A percentile compares a stretch with the other conserved stretches of the same genome.
These are phyloP conservation scores for Scutellaria baicalensis DNA, from an alignment of 257 asterid genomes.

Conservation along the genomic window DNA sequence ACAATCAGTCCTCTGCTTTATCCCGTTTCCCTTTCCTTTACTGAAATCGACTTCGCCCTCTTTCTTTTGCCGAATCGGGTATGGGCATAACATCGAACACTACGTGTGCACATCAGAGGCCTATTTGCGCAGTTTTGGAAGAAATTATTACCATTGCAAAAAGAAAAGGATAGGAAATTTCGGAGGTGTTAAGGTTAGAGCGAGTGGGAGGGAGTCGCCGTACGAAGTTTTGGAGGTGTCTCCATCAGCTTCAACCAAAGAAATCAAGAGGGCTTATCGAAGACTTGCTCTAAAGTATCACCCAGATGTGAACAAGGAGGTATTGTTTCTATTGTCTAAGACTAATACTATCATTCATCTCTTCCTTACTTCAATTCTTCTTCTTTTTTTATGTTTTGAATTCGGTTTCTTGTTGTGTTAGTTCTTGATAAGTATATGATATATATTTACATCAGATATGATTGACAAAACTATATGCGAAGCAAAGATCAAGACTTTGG, in stretches of 20 bases:
- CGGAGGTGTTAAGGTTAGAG: slow-evolving; percentile 29
- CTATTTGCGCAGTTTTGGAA: slow-evolving; percentile 19
- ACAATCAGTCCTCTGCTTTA: slow-evolving; percentile 19
- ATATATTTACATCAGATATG: background rate
- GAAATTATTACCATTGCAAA: slow-evolving; percentile 4
- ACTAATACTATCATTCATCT: background rate
- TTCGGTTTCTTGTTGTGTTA: background rate
- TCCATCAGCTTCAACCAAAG: slow-evolving; percentile 60
- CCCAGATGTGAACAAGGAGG: slow-evolving; percentile 95
- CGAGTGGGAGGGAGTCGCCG: slow-evolving; percentile 68
- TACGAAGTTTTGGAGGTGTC: slow-evolving; percentile 82
- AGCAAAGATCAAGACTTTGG: background rate
- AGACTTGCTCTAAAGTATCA: slow-evolving; percentile 90
- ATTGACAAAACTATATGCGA: background rate
- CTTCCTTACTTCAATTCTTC: background rate
- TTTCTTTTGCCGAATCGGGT: slow-evolving; percentile 28
- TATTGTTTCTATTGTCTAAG: slow-evolving; percentile 1
- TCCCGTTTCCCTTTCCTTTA: slow-evolving; percentile 1
- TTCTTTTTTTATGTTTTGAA: background rate
- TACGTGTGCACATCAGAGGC: slow-evolving; percentile 5
- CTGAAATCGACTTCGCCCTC: slow-evolving; percentile 5
- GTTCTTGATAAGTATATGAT: background rate
- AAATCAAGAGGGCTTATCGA: slow-evolving; percentile 85
- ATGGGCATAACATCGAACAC: slow-evolving; percentile 32
- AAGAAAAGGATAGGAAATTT: slow-evolving; percentile 24